Evolutionary conservation across 2,329 filamentous ascomycete species (phyloP).

Genomic region (Fusarium pseudograminearum): DNA sequence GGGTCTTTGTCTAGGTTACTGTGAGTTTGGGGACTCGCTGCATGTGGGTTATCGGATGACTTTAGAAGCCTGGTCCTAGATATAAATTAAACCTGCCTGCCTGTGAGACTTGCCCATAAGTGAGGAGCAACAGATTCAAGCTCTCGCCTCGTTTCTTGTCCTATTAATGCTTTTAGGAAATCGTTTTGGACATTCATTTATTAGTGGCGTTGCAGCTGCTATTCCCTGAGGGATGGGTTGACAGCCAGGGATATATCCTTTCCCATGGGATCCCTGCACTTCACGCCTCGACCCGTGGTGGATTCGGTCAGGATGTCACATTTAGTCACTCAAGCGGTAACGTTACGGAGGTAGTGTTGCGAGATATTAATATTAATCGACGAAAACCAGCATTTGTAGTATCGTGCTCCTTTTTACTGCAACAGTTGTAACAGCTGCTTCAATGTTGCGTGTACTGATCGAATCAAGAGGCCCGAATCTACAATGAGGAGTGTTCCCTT

Average conservation of each 20-base stretch:
- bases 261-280: conserved; percentile 16
- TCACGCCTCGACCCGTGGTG: background rate
- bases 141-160: conserved; percentile 16
- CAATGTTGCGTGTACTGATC: background rate
- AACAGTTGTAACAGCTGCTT: background rate
- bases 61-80: conserved; percentile 2
- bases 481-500: background rate
- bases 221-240: background rate
- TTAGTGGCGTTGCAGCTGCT: background rate
- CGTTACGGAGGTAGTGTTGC: background rate
- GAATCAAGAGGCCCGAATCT: background rate
- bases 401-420: background rate
- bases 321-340: background rate
- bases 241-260: conserved; percentile 4
- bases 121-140: conserved; percentile 2
- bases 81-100: conserved; percentile 6
- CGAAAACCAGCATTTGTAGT: background rate
- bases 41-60: conserved; percentile 41
- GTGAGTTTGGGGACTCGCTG: conserved; percentile 8
- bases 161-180: background rate
- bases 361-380: background rate
- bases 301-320: background rate
- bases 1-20: conserved; percentile 12
- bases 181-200: background rate
- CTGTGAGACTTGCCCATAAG: conserved; percentile 1